phyloP scores from a whole-genome alignment of 805 yeast species.

The Monosporozyma siamensis region DNA sequence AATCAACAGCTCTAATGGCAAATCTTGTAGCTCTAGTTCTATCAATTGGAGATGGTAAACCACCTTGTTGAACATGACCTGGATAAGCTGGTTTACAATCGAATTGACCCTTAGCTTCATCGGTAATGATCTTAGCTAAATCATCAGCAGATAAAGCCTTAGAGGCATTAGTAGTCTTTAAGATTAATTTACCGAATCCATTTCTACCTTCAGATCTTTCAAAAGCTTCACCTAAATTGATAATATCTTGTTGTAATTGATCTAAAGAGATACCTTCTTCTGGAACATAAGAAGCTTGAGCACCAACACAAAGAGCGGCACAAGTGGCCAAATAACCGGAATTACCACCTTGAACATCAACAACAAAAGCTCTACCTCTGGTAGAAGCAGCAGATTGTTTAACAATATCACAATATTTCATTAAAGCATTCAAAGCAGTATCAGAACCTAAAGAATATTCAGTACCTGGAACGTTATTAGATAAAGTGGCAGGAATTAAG shows the following conservation, averaged over 20 bases:
- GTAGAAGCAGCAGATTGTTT: conserved; percentile 74
- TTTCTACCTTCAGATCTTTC: conserved; percentile 54
- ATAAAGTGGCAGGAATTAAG: conserved; percentile 68
- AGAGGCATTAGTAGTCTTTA: conserved; percentile 63
- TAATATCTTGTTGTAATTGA: conserved; percentile 57
- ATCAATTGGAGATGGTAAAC: conserved; percentile 67
- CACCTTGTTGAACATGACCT: conserved; percentile 84
- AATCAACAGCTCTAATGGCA: conserved; percentile 60
- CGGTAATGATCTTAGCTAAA: conserved; percentile 58
- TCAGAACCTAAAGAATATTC: conserved; percentile 71
- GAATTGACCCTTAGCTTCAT: conserved; percentile 53
- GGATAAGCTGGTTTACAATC: conserved; percentile 77
- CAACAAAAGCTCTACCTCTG: conserved; percentile 69
- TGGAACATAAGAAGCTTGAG: conserved; percentile 68
- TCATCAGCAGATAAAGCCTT: conserved; percentile 58
- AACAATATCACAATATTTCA: conserved; percentile 68
- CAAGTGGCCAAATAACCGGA: conserved; percentile 70
- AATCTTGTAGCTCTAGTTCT: conserved; percentile 66
- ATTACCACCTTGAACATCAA: conserved; percentile 81
- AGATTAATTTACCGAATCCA: conserved; percentile 59
- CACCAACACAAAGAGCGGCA: conserved; percentile 61
- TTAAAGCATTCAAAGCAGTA: conserved; percentile 62
- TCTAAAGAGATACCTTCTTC: conserved; percentile 56
- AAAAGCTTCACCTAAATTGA: conserved; percentile 49
- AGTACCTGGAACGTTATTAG: conserved; percentile 76